A percentile compares a stretch with the other conserved stretches of the same genome.
Evolutionary conservation across 1,284 basidiomycete species (phyloP).

Genomic region (Acaromyces ingoldii): DNA sequence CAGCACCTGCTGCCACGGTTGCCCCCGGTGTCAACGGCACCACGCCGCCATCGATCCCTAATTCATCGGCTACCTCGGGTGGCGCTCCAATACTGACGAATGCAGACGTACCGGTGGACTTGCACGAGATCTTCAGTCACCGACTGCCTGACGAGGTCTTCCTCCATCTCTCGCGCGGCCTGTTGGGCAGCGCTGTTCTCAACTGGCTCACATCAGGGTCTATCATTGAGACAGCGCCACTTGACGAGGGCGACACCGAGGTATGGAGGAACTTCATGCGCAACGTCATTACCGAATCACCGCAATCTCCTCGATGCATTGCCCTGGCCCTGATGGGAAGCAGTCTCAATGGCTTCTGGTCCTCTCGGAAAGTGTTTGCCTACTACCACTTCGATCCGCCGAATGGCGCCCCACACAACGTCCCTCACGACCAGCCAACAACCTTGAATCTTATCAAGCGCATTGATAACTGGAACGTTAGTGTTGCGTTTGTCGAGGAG

Average conservation of each 20-base stretch:
- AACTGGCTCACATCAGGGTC: constrained; percentile 79
- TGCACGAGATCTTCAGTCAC: constrained; percentile 92
- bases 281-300: constrained; percentile 85
- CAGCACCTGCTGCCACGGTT: background rate
- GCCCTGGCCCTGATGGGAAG: constrained; percentile 57
- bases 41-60: constrained; percentile 56
- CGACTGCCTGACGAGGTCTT: constrained; percentile 94
- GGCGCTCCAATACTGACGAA: constrained; percentile 64
- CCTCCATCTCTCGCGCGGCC: constrained; percentile 87
- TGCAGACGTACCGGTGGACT: constrained; percentile 79
- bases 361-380: constrained; percentile 36
- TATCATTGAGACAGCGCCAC: constrained; percentile 79
- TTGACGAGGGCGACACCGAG: constrained; percentile 88
- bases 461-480: constrained; percentile 87
- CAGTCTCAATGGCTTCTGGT: constrained; percentile 46
- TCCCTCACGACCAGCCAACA: constrained; percentile 58
- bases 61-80: constrained; percentile 56
- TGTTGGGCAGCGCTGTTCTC: constrained; percentile 78
- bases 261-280: constrained; percentile 93
- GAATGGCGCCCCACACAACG: constrained; percentile 17
- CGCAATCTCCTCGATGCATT: constrained; percentile 83
- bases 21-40: constrained; percentile 17
- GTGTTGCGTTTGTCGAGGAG: constrained; percentile 79
- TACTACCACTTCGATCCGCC: constrained; percentile 43
- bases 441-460: constrained; percentile 82